These are phyloP conservation scores for Kokia cookei DNA, from an alignment of 441 rosid species.

Conservation along the genomic window DNA sequence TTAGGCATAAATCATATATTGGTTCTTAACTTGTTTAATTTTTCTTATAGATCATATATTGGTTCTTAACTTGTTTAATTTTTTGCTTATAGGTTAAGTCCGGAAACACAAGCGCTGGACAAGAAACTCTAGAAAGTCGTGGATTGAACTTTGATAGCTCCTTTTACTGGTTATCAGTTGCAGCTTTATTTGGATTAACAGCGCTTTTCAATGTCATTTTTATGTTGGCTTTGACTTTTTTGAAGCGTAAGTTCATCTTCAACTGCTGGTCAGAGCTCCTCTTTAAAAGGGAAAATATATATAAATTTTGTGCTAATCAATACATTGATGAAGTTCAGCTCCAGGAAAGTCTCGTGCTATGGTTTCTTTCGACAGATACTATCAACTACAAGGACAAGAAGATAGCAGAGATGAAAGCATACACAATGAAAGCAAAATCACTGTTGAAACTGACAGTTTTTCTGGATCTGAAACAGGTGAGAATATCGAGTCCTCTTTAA, in stretches of 20 bases:
- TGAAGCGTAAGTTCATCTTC: conserved; percentile 31
- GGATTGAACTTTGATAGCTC: conserved; percentile 32
- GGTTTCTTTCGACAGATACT: conserved; percentile 37
- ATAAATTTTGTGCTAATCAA: not conserved
- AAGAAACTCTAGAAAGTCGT: conserved; percentile 27
- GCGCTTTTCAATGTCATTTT: conserved; percentile 30
- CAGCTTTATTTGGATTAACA: conserved; percentile 31
- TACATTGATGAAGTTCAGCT: conserved; percentile 21
- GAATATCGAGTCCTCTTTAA: not conserved
- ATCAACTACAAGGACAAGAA: conserved; percentile 32
- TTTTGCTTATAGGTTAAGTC: conserved; percentile 17
- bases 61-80: not conserved
- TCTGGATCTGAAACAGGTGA: not conserved
- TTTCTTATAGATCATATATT: not conserved
- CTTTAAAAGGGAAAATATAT: not conserved
- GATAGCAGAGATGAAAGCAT: not conserved
- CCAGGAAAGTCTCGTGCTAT: conserved; percentile 48
- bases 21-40: not conserved
- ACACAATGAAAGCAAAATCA: not conserved
- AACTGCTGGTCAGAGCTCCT: not conserved
- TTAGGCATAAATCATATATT: not conserved
- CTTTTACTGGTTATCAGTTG: conserved; percentile 33
- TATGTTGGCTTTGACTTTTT: conserved; percentile 36
- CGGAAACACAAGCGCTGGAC: conserved; percentile 28
- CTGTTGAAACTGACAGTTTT: not conserved